Evolutionary conservation across 1,284 basidiomycete genomes (phyloP), one percentile per base, ranked within the genome.

Genomic region (Spongispora temasekensis): DNA sequence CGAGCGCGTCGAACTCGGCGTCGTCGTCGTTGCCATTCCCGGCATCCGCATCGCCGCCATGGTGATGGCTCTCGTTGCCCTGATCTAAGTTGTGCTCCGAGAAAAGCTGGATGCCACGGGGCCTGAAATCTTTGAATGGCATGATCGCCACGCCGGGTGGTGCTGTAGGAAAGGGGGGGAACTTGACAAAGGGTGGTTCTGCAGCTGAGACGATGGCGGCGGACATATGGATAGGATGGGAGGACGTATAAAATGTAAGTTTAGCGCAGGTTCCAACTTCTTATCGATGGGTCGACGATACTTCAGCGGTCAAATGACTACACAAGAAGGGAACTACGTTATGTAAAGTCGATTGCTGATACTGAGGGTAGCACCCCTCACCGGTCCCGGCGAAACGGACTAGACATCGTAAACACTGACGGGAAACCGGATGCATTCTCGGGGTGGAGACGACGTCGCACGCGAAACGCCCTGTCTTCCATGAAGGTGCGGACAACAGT

Each of bases 141-240:
- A 82, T 75, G 69, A 91, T 80, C 5, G 70, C 73, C 53, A 81
- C 79, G n/a, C 84, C 85, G 0, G 71, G 68, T 0, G 86, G 86
- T 10, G 76, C 67, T 32, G 64, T 35, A 27, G 88, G 88, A 67
- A 88, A 89, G 0, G 89, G 88, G 0, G 88, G 89, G 68, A 86
- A 90, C 23, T 53, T 76, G 61, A 70, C 4, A 51, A 73, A 66
- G 48, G 66, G 64, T 3, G 32, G 55, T 1, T 76, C 74, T 25
- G 58, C 48, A 2, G 19, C 51, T 37, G 55, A 30, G 17, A 52
- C 40, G 4, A 57, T 63, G 46, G 17, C 46, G 60, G 58, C 62
- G 54, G 66, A 61, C n/a, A n/a, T n/a, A n/a, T n/a, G n/a, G n/a
- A n/a, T 44, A 53, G 46, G 37, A 56, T 62, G 28, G 71, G 46